These are phyloP conservation scores for Candida hungchunana DNA, from an alignment of 805 yeast species.

Conservation along the genomic window DNA sequence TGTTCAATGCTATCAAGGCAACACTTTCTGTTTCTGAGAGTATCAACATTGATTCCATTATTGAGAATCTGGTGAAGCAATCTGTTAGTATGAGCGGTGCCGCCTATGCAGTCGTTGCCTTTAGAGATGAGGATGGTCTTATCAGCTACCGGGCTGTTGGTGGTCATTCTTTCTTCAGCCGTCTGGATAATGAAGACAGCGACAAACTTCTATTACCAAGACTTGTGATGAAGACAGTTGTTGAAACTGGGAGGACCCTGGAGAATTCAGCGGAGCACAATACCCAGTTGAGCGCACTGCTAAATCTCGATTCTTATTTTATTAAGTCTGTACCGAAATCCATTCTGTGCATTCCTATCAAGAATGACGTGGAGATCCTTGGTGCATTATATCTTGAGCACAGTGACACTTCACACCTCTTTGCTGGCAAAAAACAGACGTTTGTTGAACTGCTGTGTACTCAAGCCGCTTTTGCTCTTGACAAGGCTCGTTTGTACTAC, in stretches of 20 bases:
- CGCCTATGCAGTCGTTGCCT: constrained; percentile 31
- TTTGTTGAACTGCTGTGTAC: constrained; percentile 41
- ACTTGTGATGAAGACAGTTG: constrained; percentile 33
- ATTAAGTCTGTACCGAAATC: constrained; percentile 31
- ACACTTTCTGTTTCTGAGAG: constrained; percentile 49
- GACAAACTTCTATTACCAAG: constrained; percentile 31
- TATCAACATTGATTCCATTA: constrained; percentile 34
- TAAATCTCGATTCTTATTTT: constrained; percentile 39
- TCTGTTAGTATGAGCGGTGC: constrained; percentile 36
- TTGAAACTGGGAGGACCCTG: constrained; percentile 34
- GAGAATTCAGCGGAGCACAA: constrained; percentile 33
- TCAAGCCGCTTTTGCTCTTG: constrained; percentile 49
- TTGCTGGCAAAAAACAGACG: constrained; percentile 35
- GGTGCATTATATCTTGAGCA: constrained; percentile 46
- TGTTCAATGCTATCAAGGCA: constrained; percentile 38
- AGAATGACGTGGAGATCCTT: constrained; percentile 35
- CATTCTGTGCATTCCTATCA: constrained; percentile 43
- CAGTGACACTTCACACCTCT: constrained; percentile 24
- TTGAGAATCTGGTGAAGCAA: constrained; percentile 35
- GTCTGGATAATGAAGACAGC: constrained; percentile 27
- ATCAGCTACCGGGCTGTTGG: constrained; percentile 31
- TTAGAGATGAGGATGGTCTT: constrained; percentile 27
- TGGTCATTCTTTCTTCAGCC: constrained; percentile 30
- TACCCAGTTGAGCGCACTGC: constrained; percentile 30
- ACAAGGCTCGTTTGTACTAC: constrained; percentile 41